Base-by-base conservation (phyloP, 1,139 yeast genomes). In the Arxiozyma bovina region DNA sequence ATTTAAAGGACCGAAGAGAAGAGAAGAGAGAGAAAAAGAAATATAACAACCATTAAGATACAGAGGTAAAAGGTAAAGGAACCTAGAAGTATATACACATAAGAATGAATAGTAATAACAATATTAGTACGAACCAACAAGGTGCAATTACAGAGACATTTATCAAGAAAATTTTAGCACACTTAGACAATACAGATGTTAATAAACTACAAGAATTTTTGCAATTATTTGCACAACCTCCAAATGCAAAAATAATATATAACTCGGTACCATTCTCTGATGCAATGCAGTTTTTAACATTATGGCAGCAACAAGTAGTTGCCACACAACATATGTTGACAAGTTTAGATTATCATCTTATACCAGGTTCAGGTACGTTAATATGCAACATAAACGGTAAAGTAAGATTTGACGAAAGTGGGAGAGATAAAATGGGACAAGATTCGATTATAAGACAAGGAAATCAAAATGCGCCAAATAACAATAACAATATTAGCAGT, bases 321-420 rank as follows among this genome's bases (percentile, higher is more conserved):
- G 63, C 72, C 18, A 75, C 90, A 0, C 81, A 79, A 56, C 94
- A 86, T 65, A 81, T 75, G 56, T 66, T 85, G 46, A 80, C 81
- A 17, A 78, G 83, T 27, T 77, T 77, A 55, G 93, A 86, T 66
- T 78, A 80, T 52, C 94, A 86, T 63, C 72, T 81, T 58, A 77
- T 86, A n/a, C 93, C 93, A 0, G 87, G 87, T 0, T 75, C 86
- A 0, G 82, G 81, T 4, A 73, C 81, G 1, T 73, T 77, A 53
- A 69, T 83, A 4, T 74, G 85, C 25, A 76, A 78, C 55, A 74
- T 81, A 20, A 77, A 81, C 54, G 81, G 87, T 12, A 85, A 83
- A 66, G 87, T 85, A 11, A 75, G 83, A 58, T 85, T 85, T 63
- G 93, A 86, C 67, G 93, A 86, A 64, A 78, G 84, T 54, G 91